These are phyloP conservation scores for Hyphopichia homilentoma DNA, from an alignment of 805 yeast species.

Conservation along the genomic window DNA sequence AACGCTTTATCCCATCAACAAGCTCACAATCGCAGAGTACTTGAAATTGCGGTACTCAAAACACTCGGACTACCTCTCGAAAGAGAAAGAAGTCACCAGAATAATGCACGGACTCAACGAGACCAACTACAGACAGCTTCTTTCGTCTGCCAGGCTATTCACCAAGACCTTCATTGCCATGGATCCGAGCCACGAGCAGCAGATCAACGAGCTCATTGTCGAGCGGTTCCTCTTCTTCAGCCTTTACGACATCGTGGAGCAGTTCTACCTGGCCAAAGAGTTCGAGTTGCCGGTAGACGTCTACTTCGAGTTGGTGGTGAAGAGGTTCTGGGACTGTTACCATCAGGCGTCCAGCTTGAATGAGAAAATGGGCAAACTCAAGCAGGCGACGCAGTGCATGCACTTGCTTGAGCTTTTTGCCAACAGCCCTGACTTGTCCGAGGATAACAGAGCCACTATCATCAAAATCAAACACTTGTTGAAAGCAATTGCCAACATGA, in stretches of 20 bases:
- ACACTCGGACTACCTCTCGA: conserved; percentile 6
- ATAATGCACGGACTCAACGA: conserved; percentile 20
- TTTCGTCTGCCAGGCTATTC: conserved; percentile 17
- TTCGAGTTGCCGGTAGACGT: conserved; percentile 6
- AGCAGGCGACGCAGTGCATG: conserved; percentile 22
- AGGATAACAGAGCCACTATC: conserved; percentile 7
- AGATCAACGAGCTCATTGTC: conserved; percentile 19
- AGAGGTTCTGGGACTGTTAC: conserved; percentile 33
- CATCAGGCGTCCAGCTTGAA: conserved; percentile 28
- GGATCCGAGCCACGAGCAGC: conserved; percentile 6
- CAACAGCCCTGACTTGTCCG: neutral
- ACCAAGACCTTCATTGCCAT: conserved; percentile 15
- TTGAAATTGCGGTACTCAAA: conserved; percentile 20
- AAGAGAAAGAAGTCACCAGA: conserved; percentile 24
- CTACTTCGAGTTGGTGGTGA: conserved; percentile 13
- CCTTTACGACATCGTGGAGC: conserved; percentile 20
- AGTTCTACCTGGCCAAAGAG: conserved; percentile 8
- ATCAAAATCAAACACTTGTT: conserved; percentile 29
- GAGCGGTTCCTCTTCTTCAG: conserved; percentile 26
- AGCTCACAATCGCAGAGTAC: conserved; percentile 27
- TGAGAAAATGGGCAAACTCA: conserved; percentile 28
- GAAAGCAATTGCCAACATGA: conserved; percentile 31
- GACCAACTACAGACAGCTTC: conserved; percentile 18
- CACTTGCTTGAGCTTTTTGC: conserved; percentile 13
- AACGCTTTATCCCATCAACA: conserved; percentile 30